These are phyloP conservation scores for Phytophthora chlamydospora DNA, from an alignment of 352 stramenopile genomes.

Conservation along the genomic window DNA sequence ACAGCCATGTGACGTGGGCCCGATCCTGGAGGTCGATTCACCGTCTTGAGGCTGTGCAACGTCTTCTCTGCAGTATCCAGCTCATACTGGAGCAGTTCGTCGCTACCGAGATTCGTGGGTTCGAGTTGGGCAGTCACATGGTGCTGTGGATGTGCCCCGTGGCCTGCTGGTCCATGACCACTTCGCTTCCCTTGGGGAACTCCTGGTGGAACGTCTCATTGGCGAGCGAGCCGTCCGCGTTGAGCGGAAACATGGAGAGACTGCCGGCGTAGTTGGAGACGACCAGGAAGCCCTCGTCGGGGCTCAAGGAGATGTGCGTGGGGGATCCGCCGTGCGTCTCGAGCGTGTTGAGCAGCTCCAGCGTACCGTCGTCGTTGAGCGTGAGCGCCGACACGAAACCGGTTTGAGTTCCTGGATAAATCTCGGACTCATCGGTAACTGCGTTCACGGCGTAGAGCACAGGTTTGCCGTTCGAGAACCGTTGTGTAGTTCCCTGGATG, in stretches of 20 bases:
- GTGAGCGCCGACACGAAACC: conserved; percentile 52
- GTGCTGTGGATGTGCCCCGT: conserved; percentile 61
- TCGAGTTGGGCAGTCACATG: conserved; percentile 49
- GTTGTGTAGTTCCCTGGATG: conserved; percentile 35
- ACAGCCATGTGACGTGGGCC: conserved; percentile 59
- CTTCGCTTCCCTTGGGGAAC: conserved; percentile 42
- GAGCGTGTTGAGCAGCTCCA: conserved; percentile 47
- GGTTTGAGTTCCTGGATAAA: conserved; percentile 29
- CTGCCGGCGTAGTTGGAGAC: conserved; percentile 66
- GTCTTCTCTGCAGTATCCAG: conserved; percentile 40
- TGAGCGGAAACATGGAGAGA: conserved; percentile 52
- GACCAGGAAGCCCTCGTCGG: conserved; percentile 48
- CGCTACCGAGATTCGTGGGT: conserved; percentile 51
- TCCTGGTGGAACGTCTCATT: conserved; percentile 38
- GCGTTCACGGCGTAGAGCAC: conserved; percentile 57
- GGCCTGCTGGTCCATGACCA: conserved; percentile 41
- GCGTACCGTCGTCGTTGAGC: conserved; percentile 19
- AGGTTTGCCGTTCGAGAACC: conserved; percentile 18
- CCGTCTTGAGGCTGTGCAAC: conserved; percentile 19
- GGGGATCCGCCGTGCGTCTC: conserved; percentile 45
- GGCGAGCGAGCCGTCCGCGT: conserved; percentile 40
- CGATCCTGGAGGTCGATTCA: conserved; percentile 36
- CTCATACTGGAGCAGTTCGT: conserved; percentile 55
- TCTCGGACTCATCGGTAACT: conserved; percentile 31
- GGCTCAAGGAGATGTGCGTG: conserved; percentile 50